Base-by-base conservation (phyloP, 2,329 filamentous ascomycete species). In the Colletotrichum orbiculare region DNA sequence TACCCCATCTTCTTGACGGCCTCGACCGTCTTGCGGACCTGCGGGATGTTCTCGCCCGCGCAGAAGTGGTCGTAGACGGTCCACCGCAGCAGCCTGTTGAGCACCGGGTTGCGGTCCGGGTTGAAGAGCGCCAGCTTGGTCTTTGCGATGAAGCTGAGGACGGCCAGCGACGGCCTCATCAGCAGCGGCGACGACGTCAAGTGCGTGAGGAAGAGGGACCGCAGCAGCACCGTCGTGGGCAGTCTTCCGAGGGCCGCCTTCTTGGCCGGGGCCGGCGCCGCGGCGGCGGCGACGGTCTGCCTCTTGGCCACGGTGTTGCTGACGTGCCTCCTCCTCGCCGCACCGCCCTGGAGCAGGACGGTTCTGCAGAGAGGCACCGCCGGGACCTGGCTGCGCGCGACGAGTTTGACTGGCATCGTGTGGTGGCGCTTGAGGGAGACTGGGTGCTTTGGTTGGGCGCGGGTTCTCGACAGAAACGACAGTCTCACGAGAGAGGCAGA, bases 1-100 rank as follows among this genome's bases (percentile, higher is more conserved):
- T 93, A 97, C 1, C 94, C 94, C 53, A 95, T 88, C 38, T 82
- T 76, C 76, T 93, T 92, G 8, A 97, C 82, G 1, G 83, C 81
- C 1, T 83, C 74, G 15, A 93, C 86, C 0, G 91, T 93, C 41
- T 75, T 78, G 45, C 82, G 81, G 1, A 96, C 91, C 76, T 97
- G 92, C 1, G 75, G 71, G 0, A 85, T 82, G 52, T 87, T 91
- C 77, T 94, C 91, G 35, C 94, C 94, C 0, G 93, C 93, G 76
- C 94, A 97, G 78, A 97, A 97, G 73, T 97, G 94, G 38, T 89
- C 88, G 76, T 97, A 97, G 72, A 97, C 94, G 0, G 93, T 96
- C 74, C 89, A 87, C 75, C 93, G 93, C 54, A 97, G 82, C 42
- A 94, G 74, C 64, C 82, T 86, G 53, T 88, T 86, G 10, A 97